These are phyloP conservation scores for Vigna mungo DNA, from an alignment of 306 rosid genomes.

Conservation along the genomic window DNA sequence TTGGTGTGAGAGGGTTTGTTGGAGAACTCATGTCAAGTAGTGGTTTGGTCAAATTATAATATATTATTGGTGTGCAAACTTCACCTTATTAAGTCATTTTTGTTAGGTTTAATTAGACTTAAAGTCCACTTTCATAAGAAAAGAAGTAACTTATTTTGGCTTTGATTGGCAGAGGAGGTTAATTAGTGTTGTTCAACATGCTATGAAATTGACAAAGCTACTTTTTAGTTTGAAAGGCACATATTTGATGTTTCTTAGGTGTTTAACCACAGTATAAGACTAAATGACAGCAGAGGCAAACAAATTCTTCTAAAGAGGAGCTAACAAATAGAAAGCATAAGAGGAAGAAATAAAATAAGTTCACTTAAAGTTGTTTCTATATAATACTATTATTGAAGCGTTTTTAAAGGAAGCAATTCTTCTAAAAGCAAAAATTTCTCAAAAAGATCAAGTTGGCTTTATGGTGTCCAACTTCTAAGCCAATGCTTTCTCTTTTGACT, in stretches of 20 bases:
- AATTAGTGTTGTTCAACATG: background rate
- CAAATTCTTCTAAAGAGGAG: constrained; percentile 1
- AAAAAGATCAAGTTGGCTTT: constrained; percentile 16
- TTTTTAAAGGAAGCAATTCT: constrained; percentile 3
- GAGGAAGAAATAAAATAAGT: background rate
- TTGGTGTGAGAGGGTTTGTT: too few relatives aligned
- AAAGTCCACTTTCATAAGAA: too few relatives aligned
- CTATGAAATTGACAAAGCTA: background rate
- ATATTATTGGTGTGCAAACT: too few relatives aligned
- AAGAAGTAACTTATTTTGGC: background rate
- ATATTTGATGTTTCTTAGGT: background rate
- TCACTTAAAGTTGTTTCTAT: background rate
- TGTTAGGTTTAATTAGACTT: too few relatives aligned
- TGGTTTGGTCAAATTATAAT: too few relatives aligned
- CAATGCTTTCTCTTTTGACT: constrained; percentile 34
- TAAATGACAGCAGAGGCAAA: constrained; percentile 13
- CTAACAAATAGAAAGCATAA: constrained; percentile 3
- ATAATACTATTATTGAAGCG: background rate
- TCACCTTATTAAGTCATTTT: too few relatives aligned
- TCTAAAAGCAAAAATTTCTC: background rate
- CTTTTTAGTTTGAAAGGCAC: background rate
- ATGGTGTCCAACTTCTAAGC: constrained; percentile 28
- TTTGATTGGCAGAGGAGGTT: constrained; percentile 17
- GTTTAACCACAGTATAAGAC: background rate
- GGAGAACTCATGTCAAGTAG: too few relatives aligned